Base-by-base conservation (phyloP, 75 land plant species). In the Isoetes taiwanensis region DNA sequence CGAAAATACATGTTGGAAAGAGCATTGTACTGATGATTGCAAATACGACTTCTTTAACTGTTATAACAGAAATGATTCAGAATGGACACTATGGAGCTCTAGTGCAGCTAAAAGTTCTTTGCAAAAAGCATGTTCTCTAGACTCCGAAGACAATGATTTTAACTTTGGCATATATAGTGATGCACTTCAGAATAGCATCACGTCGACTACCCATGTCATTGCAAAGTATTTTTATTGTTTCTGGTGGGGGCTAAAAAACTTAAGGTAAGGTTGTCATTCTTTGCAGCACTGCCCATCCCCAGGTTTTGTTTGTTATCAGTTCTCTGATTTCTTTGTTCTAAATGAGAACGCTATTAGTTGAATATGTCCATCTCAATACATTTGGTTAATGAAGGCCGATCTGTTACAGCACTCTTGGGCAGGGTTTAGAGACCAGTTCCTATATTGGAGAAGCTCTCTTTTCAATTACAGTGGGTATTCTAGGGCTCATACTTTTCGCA, bases 221-320 rank as follows among this genome's bases (percentile, higher is more conserved):
- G 59, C 60, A 62, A 87, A 80, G 58, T 94, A 94, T 64, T 79
- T 84, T 66, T 94, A 81, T 66, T 94, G 90, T 62, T 72, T 94
- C 26, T 94, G 99, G 99, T 76, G 81, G 74, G 99, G 98, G 11
- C 55, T 94, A 58, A 78, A 59, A 29, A 73, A 74, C 38, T 58
- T 94, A 26, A 88, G 99, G 99, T 94, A 66, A 56, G 14, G 0
- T 39, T 70, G 3, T 73, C 52, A 28, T 46, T 32, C 19, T 3
- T 32, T 59, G 5, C 3, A 2, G n/a, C 31, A 2, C 2, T 30
- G 1, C 55, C 5, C 17, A 32, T 10, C 32, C 1, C 28, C 10
- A 25, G 10, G 19, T 39, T 25, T 3, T 6, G 34, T 1, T 32
- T 56, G 16, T 55, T 1, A 64, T 58, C 6, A 19, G 25, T 37